phyloP scores from a whole-genome alignment of 768 basidiomycete genomes.

The Amanita inopinata region DNA sequence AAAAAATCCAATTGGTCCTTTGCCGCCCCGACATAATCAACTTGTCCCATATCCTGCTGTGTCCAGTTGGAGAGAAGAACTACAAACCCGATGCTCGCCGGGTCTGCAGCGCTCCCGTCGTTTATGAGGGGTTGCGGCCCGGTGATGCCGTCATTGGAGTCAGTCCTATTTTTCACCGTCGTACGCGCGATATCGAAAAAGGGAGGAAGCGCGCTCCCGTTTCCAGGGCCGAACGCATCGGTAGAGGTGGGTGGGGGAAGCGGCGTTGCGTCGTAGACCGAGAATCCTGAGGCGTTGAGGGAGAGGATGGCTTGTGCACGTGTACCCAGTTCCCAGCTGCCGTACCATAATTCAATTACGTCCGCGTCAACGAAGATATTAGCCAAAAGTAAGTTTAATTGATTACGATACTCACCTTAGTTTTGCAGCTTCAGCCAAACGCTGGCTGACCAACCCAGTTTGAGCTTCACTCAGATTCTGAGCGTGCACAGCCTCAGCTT shows the following conservation, averaged over 20 bases:
- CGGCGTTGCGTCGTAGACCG: slow-evolving; percentile 28
- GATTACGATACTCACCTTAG: slow-evolving; percentile 1
- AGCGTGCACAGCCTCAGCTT: background rate
- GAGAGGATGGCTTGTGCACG: slow-evolving; percentile 41
- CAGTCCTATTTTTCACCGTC: slow-evolving; percentile 38
- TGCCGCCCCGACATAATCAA: slow-evolving; percentile 57
- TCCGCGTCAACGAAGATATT: background rate
- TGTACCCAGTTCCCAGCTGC: slow-evolving; percentile 52
- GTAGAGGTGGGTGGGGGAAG: slow-evolving; percentile 29
- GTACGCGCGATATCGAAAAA: slow-evolving; percentile 46
- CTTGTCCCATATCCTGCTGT: slow-evolving; percentile 22
- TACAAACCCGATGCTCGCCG: slow-evolving; percentile 66
- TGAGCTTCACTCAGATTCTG: slow-evolving; percentile 5
- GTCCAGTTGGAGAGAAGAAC: slow-evolving; percentile 53
- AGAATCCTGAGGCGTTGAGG: slow-evolving; percentile 33
- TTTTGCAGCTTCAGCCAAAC: slow-evolving; percentile 1
- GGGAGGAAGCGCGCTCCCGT: slow-evolving; percentile 31
- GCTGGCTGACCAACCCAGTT: slow-evolving; percentile 2
- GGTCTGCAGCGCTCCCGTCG: slow-evolving; percentile 63
- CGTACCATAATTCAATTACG: background rate
- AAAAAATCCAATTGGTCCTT: slow-evolving; percentile 57
- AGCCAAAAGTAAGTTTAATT: background rate
- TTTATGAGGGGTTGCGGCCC: slow-evolving; percentile 51
- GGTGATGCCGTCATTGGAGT: slow-evolving; percentile 28
- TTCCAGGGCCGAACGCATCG: slow-evolving; percentile 15